These are phyloP conservation scores for Cryptomeria japonica DNA, from an alignment of 75 land plant genomes.

Conservation along the genomic window DNA sequence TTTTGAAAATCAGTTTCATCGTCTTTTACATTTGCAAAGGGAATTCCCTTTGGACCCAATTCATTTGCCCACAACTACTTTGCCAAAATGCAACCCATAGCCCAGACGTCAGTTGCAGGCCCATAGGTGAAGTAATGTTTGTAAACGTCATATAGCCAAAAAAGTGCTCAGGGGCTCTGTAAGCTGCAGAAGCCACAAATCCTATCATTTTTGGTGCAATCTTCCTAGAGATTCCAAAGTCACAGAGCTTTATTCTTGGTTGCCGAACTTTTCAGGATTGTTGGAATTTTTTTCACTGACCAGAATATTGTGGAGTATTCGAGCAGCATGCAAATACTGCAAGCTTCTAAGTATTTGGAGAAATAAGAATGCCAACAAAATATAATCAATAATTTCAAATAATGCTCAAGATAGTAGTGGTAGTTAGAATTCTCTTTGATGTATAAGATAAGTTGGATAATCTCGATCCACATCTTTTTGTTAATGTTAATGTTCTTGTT, in stretches of 20 bases:
- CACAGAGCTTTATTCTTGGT: background rate
- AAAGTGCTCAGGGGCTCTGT: background rate
- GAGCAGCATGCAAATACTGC: constrained; percentile 46
- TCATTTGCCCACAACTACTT: background rate
- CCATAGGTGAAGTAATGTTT: background rate
- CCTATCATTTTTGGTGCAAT: background rate
- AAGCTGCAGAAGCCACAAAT: background rate
- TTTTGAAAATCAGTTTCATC: background rate
- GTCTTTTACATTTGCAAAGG: background rate
- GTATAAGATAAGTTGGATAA: too few relatives aligned
- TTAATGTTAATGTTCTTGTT: too few relatives aligned
- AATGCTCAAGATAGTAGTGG: too few relatives aligned
- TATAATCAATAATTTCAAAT: background rate
- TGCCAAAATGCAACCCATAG: background rate
- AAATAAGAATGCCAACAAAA: background rate
- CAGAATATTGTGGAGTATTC: constrained; percentile 32
- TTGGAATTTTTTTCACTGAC: background rate
- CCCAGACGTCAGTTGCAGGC: background rate
- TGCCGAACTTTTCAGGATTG: background rate
- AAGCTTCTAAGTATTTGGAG: constrained; percentile 35
- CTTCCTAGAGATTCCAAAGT: background rate
- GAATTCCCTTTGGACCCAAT: background rate
- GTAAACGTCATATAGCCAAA: background rate
- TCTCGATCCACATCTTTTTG: too few relatives aligned
- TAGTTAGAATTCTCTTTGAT: too few relatives aligned